Evolutionary conservation across 164 flowering plant genomes (phyloP).

Genomic region (Umbellularia californica): DNA sequence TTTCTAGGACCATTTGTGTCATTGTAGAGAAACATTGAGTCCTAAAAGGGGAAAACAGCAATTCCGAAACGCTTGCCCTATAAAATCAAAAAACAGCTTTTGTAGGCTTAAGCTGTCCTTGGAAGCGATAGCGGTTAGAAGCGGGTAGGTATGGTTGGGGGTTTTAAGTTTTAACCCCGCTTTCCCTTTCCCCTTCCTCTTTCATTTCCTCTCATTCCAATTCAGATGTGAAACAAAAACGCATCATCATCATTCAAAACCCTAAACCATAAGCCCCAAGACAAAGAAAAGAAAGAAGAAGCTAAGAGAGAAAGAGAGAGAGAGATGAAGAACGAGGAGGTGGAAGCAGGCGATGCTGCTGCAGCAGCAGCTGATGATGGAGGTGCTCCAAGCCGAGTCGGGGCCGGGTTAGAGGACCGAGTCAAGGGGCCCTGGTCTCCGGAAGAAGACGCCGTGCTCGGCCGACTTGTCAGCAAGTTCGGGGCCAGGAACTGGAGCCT

Average conservation of each 20-base stretch:
- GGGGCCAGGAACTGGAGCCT: slow-evolving; percentile 88
- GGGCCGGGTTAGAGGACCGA: slow-evolving; percentile 27
- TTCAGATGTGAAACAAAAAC: neutral
- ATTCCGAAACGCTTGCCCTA: too few species aligned
- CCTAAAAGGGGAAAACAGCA: too few species aligned
- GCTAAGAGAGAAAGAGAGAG: neutral
- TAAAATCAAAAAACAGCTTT: too few species aligned
- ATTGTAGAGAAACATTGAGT: too few species aligned
- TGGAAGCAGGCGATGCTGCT: neutral
- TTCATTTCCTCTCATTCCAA: neutral
- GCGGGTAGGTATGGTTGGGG: slow-evolving; percentile 10
- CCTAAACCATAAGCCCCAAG: neutral
- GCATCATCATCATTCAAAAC: too few species aligned
- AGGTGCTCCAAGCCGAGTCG: slow-evolving; percentile 9
- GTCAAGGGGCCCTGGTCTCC: slow-evolving; percentile 78
- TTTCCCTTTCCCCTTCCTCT: neutral
- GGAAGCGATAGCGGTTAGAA: slow-evolving; percentile 13
- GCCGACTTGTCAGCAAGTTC: slow-evolving; percentile 54
- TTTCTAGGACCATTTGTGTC: too few species aligned
- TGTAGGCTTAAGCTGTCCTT: neutral
- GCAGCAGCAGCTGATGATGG: slow-evolving; percentile 11
- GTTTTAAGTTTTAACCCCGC: neutral
- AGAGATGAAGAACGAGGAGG: slow-evolving; percentile 5
- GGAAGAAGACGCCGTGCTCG: slow-evolving; percentile 62
- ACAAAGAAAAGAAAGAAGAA: neutral